Conservation (phyloP, 441 rosid species). For the Euphorbia schlechtendalii region DNA sequence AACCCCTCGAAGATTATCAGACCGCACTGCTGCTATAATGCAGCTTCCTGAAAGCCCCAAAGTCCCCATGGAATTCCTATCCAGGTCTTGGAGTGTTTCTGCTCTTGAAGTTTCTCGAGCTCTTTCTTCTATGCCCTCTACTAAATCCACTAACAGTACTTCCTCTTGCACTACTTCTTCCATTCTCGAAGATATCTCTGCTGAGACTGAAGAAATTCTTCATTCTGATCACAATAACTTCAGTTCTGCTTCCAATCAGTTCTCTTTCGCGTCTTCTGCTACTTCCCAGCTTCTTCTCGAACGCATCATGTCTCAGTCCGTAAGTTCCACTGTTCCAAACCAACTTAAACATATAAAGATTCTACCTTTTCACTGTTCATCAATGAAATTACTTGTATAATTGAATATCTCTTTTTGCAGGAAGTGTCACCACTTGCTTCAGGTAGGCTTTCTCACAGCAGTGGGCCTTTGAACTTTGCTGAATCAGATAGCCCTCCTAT, state of each 20-base stretch:
- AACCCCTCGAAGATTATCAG: constrained; percentile 20
- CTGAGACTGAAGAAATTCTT: constrained; percentile 34
- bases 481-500: constrained; percentile 75
- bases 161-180: constrained; percentile 42
- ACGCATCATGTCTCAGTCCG: constrained; percentile 91
- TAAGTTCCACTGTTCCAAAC: constrained; percentile 17
- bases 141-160: constrained; percentile 27
- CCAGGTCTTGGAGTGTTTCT: constrained; percentile 87
- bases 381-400: background rate
- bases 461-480: constrained; percentile 68
- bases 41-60: constrained; percentile 85
- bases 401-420: constrained; percentile 27
- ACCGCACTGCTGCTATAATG: constrained; percentile 6
- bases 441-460: constrained; percentile 90
- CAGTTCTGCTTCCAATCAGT: constrained; percentile 31
- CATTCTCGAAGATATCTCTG: constrained; percentile 46
- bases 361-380: background rate
- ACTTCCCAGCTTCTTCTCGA: constrained; percentile 92
- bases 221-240: background rate
- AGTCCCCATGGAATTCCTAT: constrained; percentile 88
- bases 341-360: background rate
- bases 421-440: constrained; percentile 88
- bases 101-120: constrained; percentile 80
- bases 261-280: constrained; percentile 64
- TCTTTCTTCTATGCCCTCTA: constrained; percentile 31